These are phyloP conservation scores for Populus hybrid DNA, from an alignment of 441 rosid species.

Conservation along the genomic window DNA sequence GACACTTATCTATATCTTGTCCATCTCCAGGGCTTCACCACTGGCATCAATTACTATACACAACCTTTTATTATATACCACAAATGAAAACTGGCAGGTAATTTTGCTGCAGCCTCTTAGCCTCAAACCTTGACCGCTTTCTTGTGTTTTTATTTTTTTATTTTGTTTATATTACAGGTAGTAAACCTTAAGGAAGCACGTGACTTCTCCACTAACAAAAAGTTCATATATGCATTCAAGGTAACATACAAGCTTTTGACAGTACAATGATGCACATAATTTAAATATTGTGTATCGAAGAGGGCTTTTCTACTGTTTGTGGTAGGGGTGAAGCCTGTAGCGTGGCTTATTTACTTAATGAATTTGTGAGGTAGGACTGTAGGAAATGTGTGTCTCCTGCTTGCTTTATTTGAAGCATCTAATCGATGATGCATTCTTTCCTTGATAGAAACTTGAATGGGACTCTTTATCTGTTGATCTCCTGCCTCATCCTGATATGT, in stretches of 20 bases:
- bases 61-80: conserved; percentile 73
- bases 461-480: conserved; percentile 94
- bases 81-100: conserved; percentile 98
- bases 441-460: conserved; percentile 94
- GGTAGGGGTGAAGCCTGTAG: background rate
- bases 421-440: conserved; percentile 32
- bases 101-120: conserved; percentile 13
- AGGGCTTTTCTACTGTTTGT: conserved; percentile 2
- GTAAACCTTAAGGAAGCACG: conserved; percentile 98
- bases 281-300: background rate
- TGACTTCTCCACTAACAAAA: conserved; percentile 71
- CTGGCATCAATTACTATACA: conserved; percentile 89
- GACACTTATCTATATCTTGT: conserved; percentile 9
- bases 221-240: conserved; percentile 88
- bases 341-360: background rate
- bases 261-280: background rate
- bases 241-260: conserved; percentile 34
- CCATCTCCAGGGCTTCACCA: conserved; percentile 78
- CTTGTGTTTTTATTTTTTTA: conserved; percentile 19
- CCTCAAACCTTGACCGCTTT: conserved; percentile 6
- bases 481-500: conserved; percentile 99
- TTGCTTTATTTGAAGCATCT: conserved; percentile 9
- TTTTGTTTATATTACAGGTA: conserved; percentile 42
- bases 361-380: background rate
- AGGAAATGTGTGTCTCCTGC: background rate